Base-by-base conservation (phyloP, 2,329 filamentous ascomycete genomes). In the Fusarium metavorans region DNA sequence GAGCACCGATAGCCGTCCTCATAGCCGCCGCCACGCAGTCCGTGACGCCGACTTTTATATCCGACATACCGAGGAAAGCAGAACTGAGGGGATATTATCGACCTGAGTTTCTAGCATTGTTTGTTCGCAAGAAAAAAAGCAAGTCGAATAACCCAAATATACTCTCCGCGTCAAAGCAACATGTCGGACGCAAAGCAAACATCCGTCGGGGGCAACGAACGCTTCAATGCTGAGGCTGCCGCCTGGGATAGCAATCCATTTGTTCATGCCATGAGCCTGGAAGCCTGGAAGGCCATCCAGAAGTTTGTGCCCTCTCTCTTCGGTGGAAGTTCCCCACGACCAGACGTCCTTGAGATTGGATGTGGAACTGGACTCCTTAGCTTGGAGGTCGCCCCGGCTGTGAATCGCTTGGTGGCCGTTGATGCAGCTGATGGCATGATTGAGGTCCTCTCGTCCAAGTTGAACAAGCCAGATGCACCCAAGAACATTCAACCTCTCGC, bases 381-480 rank as follows among this genome's bases (percentile, higher is more conserved):
- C 11, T 82, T 88, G 56, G 82, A 80, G 10, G 80, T 89, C 4
- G 85, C 88, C 0, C 87, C 88, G 0, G 80, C 85, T 35, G 84
- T 87, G 6, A 83, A 82, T 48, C 83, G 82, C 9, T 77, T 90
- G 6, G 84, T 88, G 3, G 88, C 88, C 48, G 83, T 91, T 23
- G 89, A 91, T 72, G 85, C 87, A 0, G 85, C 88, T 3, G 77
- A 83, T 18, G 88, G 88, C 61, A 91, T 91, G 89, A 87, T 91
- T 35, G 82, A 83, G 3, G 86, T 85, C 0, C 84, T 90, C 56
- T 77, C 81, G 18, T 61, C 78, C 1, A 90, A 90, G 76, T 80
- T 88, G 11, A 27, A 66, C 2, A 64, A 73, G 30, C 63, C 78
- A 4, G 64, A 74, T n/a, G 56, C 77, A 1, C 67, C 81, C 62